phyloP scores from a whole-genome alignment of 805 yeast species.

The Hanseniaspora occidentalis region DNA sequence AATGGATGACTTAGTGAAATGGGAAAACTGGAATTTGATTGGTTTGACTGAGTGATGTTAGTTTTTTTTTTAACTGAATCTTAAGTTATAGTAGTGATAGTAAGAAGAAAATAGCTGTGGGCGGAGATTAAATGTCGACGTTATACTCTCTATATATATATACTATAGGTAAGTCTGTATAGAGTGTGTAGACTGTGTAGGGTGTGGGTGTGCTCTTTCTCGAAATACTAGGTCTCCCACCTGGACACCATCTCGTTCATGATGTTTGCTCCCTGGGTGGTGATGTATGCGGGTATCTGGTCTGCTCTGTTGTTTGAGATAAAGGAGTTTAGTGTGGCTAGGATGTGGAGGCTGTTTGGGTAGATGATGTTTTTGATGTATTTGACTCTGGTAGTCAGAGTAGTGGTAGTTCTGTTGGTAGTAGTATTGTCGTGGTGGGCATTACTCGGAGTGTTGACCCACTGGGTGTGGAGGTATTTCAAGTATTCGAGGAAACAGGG shows the following conservation, averaged over 20 bases:
- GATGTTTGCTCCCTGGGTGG: constrained; percentile 22
- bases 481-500: constrained; percentile 59
- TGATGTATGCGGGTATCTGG: constrained; percentile 42
- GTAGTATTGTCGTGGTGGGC: too few relatives aligned
- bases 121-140: too few relatives aligned
- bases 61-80: too few relatives aligned
- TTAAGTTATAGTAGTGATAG: too few relatives aligned
- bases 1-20: constrained; percentile 5
- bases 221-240: constrained; percentile 30
- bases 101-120: too few relatives aligned
- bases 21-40: too few relatives aligned
- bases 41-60: too few relatives aligned
- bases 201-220: too few relatives aligned
- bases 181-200: too few relatives aligned
- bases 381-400: constrained; percentile 30
- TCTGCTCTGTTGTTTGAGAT: constrained; percentile 28
- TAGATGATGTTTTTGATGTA: constrained; percentile 41
- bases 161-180: too few relatives aligned
- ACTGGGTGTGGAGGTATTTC: constrained; percentile 62
- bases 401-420: constrained; percentile 43
- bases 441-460: too few relatives aligned
- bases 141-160: too few relatives aligned
- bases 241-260: constrained; percentile 69
- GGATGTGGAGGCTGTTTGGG: constrained; percentile 57
- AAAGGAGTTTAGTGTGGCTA: background rate